These are phyloP conservation scores for Schwanniomyces occidentalis DNA, from an alignment of 805 yeast genomes.

Conservation along the genomic window DNA sequence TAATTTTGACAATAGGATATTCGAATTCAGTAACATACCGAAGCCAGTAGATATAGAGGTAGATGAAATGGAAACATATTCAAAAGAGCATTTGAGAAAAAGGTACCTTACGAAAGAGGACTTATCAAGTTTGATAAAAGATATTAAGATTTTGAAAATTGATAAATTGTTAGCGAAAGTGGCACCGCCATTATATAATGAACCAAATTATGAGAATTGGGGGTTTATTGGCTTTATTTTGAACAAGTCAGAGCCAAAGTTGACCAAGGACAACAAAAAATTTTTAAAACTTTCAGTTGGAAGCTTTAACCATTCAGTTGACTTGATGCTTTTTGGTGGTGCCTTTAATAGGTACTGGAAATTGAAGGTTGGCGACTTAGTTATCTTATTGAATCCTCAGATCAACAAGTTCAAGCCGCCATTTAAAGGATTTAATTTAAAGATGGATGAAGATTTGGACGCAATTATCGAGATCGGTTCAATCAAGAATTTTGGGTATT, in stretches of 20 bases:
- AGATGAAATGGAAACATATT: slow-evolving; percentile 23
- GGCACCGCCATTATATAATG: slow-evolving; percentile 63
- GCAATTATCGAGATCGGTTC: slow-evolving; percentile 73
- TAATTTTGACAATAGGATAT: slow-evolving; percentile 24
- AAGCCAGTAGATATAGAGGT: slow-evolving; percentile 8
- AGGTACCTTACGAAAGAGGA: slow-evolving; percentile 45
- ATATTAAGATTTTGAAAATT: slow-evolving; percentile 56
- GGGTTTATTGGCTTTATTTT: slow-evolving; percentile 72
- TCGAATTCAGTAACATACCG: slow-evolving; percentile 21
- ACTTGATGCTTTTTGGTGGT: slow-evolving; percentile 62
- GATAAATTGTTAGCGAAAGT: slow-evolving; percentile 65
- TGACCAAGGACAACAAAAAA: slow-evolving; percentile 37
- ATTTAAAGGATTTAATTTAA: slow-evolving; percentile 49
- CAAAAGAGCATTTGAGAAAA: slow-evolving; percentile 24
- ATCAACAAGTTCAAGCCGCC: slow-evolving; percentile 13
- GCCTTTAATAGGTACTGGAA: slow-evolving; percentile 76
- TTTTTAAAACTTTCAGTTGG: slow-evolving; percentile 66
- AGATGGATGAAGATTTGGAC: slow-evolving; percentile 50
- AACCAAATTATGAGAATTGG: slow-evolving; percentile 77
- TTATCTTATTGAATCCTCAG: slow-evolving; percentile 74
- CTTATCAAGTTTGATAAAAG: slow-evolving; percentile 41
- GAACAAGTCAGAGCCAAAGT: slow-evolving; percentile 53
- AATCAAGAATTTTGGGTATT: slow-evolving; percentile 65
- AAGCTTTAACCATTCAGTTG: slow-evolving; percentile 61
- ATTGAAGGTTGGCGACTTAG: slow-evolving; percentile 68